Evolutionary conservation across 306 rosid genomes (phyloP).

Genomic region (Dryas octopetala): DNA sequence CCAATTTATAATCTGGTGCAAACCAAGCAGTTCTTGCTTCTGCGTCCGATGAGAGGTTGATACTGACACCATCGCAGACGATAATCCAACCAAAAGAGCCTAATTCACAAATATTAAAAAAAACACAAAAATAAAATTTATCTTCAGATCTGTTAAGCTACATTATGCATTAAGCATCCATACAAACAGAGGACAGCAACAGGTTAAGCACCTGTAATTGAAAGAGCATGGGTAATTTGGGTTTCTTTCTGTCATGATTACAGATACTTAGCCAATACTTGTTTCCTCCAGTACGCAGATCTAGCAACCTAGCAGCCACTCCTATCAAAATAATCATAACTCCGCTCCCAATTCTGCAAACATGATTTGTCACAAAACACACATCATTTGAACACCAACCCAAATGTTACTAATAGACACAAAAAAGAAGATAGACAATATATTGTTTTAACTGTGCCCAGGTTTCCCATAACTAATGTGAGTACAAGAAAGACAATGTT

Average conservation of each 20-base stretch:
- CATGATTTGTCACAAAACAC: conserved; percentile 18
- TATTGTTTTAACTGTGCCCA: not conserved
- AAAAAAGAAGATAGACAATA: not conserved
- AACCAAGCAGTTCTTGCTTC: conserved; percentile 61
- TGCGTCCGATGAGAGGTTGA: conserved; percentile 80
- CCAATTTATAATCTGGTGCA: conserved; percentile 78
- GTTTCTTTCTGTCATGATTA: conserved; percentile 44
- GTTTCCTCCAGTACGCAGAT: conserved; percentile 53
- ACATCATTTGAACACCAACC: conserved; percentile 3
- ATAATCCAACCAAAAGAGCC: conserved; percentile 76
- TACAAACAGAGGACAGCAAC: conserved; percentile 13
- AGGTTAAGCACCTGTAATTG: conserved; percentile 58
- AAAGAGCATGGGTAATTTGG: conserved; percentile 60
- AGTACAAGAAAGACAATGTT: not conserved
- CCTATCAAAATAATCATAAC: conserved; percentile 67
- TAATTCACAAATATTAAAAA: conserved; percentile 24
- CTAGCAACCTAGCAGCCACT: conserved; percentile 67
- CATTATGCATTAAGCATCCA: conserved; percentile 25
- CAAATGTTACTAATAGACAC: conserved; percentile 4
- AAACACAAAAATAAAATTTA: not conserved
- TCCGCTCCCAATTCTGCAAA: conserved; percentile 74
- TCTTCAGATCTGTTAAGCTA: conserved; percentile 10
- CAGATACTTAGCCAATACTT: conserved; percentile 68
- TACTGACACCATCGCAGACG: conserved; percentile 75
- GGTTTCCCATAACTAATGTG: not conserved